Evolutionary conservation across 768 basidiomycete species (phyloP), one percentile per base, ranked within the genome.

Genomic region (Termitomyces sp.): DNA sequence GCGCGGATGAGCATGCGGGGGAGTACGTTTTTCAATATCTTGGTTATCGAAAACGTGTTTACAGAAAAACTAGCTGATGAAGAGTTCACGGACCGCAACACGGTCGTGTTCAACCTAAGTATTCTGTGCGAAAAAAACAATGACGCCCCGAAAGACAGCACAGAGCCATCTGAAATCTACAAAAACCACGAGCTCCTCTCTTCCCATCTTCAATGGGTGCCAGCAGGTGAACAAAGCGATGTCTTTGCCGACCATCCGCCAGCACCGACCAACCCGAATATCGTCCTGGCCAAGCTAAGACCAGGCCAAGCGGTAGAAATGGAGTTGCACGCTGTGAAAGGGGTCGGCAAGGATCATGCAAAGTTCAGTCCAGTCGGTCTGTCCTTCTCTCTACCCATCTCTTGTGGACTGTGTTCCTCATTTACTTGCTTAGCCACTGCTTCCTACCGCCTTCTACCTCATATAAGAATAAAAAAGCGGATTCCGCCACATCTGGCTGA

Each of bases 361-460:
- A 99, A 99, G 70, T 99, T 92, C 71, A 92, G 85, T 58, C 95
- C 97, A 33, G 97, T 98, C 54, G 93, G 95, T 91, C 65, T 24
- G 58, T 91, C 65, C 20, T 48, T 58, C 83, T 74, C 6, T 4
- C 47, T 47, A 7, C 45, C 18, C 45, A 9, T 4, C 18, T 42
- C 20, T 11, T 31, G 33, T 57, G 18, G 54, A 33, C 22, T 46
- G 30, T 3, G 3, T 39, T 13, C 6, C 27, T 50, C n/a, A 55
- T 30, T 39, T 9, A 2, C 31, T 41, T 33, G 45, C 12, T 9
- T 61, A 95, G 96, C 96, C 3, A 98, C 95, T 7, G 96, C 97
- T 3, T 92, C 95, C 0, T 99, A 98, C 69, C 90, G 97, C 52
- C 80, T 97, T 6, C 82, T 97, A 33, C 97, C 97, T 0, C 79